A percentile compares a stretch with the other conserved stretches of the same genome.
Conservation (phyloP, 306 rosid species). For the Prunus campanulata region DNA sequence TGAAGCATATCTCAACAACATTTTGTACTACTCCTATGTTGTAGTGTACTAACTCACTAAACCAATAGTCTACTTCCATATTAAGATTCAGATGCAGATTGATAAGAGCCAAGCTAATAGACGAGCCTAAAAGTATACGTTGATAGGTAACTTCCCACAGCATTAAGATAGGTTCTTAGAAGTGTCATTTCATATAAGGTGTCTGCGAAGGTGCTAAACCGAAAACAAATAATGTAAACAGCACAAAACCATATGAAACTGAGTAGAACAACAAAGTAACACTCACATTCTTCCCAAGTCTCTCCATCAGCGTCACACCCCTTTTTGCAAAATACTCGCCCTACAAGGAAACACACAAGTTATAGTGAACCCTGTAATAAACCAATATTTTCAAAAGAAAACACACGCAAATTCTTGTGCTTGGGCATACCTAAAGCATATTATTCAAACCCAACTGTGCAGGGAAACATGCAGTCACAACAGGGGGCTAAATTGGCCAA, state of each 20-base stretch:
- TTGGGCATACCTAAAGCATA: background rate
- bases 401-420: background rate
- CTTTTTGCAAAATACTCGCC: constrained; percentile 97
- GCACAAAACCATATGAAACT: background rate
- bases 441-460: background rate
- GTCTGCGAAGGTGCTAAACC: background rate
- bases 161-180: background rate
- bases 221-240: background rate
- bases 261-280: background rate
- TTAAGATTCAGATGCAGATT: background rate
- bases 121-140: background rate
- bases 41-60: background rate
- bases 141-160: background rate
- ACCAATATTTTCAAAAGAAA: background rate
- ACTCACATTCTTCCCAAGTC: constrained; percentile 84
- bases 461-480: background rate
- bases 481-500: background rate
- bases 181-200: no score
- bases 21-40: background rate
- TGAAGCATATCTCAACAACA: background rate
- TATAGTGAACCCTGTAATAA: background rate
- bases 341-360: constrained; percentile 37
- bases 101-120: background rate
- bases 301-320: constrained; percentile 78
- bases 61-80: background rate